Conservation (phyloP, 352 stramenopile genomes). For the Phytophthora foliorum region DNA sequence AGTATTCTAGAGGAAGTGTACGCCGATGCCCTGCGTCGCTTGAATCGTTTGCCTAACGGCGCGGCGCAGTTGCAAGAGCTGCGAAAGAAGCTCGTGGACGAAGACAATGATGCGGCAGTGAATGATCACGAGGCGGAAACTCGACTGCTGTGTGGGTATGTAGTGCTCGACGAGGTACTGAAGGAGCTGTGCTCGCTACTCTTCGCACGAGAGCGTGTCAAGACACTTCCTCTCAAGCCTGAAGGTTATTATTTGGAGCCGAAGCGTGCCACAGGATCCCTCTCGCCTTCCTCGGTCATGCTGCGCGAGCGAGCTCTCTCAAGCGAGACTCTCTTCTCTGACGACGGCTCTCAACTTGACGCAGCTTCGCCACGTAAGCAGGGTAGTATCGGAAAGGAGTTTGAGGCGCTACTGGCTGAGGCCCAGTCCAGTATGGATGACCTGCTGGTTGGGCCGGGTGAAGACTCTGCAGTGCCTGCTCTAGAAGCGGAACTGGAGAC, state of each 20-base stretch:
- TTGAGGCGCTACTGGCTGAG: slow-evolving; percentile 75
- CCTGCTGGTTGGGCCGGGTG: slow-evolving; percentile 40
- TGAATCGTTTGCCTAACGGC: slow-evolving; percentile 70
- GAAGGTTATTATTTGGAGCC: slow-evolving; percentile 88
- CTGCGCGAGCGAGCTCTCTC: slow-evolving; percentile 40
- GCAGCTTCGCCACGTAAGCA: slow-evolving; percentile 35
- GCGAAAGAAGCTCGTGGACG: slow-evolving; percentile 66
- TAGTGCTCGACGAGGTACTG: slow-evolving; percentile 87
- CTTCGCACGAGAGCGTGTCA: slow-evolving; percentile 79
- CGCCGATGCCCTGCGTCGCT: slow-evolving; percentile 65
- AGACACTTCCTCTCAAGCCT: slow-evolving; percentile 78
- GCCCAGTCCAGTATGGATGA: slow-evolving; percentile 80
- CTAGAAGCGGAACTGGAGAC: slow-evolving; percentile 40
- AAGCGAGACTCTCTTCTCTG: slow-evolving; percentile 56
- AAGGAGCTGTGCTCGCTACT: slow-evolving; percentile 88
- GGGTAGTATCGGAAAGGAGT: slow-evolving; percentile 68
- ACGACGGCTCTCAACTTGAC: slow-evolving; percentile 50
- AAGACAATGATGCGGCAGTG: slow-evolving; percentile 70
- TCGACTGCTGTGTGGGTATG: slow-evolving; percentile 74
- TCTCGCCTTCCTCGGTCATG: slow-evolving; percentile 35
- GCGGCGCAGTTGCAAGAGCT: slow-evolving; percentile 55
- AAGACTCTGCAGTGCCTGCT: slow-evolving; percentile 6
- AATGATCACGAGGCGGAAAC: slow-evolving; percentile 77
- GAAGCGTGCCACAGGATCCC: slow-evolving; percentile 49
- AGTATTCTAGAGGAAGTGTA: slow-evolving; percentile 88